Evolutionary conservation across 1,284 basidiomycete species (phyloP).

Genomic region (Melanopsichium pennsylvanicum): DNA sequence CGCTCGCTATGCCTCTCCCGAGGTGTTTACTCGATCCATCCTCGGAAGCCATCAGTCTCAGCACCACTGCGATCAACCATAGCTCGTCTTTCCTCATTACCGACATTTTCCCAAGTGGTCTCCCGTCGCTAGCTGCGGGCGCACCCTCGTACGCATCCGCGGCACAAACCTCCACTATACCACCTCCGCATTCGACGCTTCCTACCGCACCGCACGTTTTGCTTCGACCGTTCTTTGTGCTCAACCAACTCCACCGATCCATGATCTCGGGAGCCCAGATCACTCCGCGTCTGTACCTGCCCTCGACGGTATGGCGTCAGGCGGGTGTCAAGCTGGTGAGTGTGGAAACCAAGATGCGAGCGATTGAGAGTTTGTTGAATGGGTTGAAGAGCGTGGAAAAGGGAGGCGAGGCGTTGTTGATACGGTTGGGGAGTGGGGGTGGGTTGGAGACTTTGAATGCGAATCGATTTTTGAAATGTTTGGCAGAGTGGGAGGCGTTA

Average conservation of each 20-base stretch:
- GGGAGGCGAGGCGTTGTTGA: conserved; percentile 30
- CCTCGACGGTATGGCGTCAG: conserved; percentile 79
- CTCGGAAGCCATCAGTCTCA: no score
- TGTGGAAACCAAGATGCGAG: conserved; percentile 82
- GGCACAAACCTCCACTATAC: not conserved
- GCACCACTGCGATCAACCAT: no score
- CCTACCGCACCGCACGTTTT: conserved; percentile 16
- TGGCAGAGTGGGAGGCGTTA: conserved; percentile 81
- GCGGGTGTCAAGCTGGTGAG: conserved; percentile 82
- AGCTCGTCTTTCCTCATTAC: conserved; percentile 19
- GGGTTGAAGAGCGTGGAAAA: conserved; percentile 77
- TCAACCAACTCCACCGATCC: not conserved
- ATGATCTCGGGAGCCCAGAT: conserved; percentile 77
- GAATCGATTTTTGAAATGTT: conserved; percentile 65
- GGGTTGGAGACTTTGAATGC: conserved; percentile 49
- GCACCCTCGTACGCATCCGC: conserved; percentile 40
- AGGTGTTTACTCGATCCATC: not conserved
- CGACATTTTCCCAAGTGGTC: conserved; percentile 51
- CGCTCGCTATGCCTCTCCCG: conserved; percentile 33
- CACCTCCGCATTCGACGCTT: not conserved
- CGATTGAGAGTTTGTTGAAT: conserved; percentile 78
- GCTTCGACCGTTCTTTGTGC: conserved; percentile 31
- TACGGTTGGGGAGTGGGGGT: conserved; percentile 27
- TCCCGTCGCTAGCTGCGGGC: conserved; percentile 48
- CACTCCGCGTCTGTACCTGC: conserved; percentile 84